Conservation (phyloP, 495 filamentous ascomycete genomes). For the Platismatia glauca region DNA sequence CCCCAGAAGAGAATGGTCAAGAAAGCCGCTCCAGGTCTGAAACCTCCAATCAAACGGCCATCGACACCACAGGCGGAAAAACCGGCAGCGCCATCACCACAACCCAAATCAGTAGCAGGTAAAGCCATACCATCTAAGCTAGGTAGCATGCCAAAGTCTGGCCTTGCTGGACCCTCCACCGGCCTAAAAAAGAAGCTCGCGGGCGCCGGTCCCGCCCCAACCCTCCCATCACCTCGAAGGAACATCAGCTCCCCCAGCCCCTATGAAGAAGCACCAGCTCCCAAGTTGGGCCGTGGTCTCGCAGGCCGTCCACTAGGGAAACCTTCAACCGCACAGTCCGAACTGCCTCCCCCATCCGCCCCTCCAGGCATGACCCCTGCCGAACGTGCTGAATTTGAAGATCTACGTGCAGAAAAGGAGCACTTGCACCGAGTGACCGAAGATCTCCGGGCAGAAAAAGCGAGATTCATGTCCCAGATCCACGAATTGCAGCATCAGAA, state of each 20-base stretch:
- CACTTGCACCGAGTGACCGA: conserved; percentile 59
- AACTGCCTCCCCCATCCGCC: conserved; percentile 28
- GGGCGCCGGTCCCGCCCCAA: conserved; percentile 41
- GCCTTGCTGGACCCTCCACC: conserved; percentile 49
- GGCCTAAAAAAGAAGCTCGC: conserved; percentile 62
- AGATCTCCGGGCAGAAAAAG: conserved; percentile 66
- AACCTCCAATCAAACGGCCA: conserved; percentile 48
- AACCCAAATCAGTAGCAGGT: conserved; percentile 47
- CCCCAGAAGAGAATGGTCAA: conserved; percentile 36
- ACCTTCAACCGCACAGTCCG: conserved; percentile 34
- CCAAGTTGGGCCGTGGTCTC: conserved; percentile 70
- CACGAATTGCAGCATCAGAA: conserved; percentile 91
- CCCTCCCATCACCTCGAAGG: conserved; percentile 55
- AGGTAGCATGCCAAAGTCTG: conserved; percentile 56
- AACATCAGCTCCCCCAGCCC: conserved; percentile 42
- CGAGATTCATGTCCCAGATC: conserved; percentile 65
- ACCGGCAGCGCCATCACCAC: conserved; percentile 35
- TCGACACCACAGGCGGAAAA: conserved; percentile 49
- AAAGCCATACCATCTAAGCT: conserved; percentile 54
- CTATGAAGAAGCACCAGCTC: conserved; percentile 52
- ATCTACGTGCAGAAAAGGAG: conserved; percentile 75
- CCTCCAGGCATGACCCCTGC: conserved; percentile 52
- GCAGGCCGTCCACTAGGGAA: conserved; percentile 83
- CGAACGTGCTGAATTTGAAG: conserved; percentile 83
- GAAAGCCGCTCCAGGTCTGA: conserved; percentile 43